Percentiles rank a stretch among this genome's conserved stretches.
Evolutionary conservation across 805 yeast species (phyloP).

Genomic region (Yamadazyma olivae): DNA sequence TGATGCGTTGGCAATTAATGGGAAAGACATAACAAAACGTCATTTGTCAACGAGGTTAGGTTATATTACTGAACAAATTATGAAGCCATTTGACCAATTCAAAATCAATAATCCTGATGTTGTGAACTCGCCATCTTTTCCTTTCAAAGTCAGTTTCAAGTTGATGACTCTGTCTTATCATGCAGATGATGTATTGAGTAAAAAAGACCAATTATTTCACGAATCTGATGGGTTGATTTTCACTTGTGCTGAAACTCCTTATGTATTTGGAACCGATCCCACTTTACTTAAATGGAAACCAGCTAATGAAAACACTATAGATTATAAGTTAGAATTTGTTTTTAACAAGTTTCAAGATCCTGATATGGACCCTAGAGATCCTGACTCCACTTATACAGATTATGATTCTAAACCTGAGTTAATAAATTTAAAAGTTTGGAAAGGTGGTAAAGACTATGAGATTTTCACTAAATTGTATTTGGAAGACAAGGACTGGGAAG

Average conservation of each 20-base stretch:
- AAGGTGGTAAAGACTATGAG: conserved; percentile 61
- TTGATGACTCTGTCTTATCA: conserved; percentile 83
- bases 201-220: conserved; percentile 72
- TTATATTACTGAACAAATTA: conserved; percentile 76
- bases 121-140: conserved; percentile 60
- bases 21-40: conserved; percentile 63
- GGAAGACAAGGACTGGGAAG: conserved; percentile 76
- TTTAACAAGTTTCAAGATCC: conserved; percentile 61
- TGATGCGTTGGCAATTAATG: conserved; percentile 86
- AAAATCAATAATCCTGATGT: conserved; percentile 70
- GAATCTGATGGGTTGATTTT: conserved; percentile 92
- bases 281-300: conserved; percentile 95
- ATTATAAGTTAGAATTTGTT: conserved; percentile 67
- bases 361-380: conserved; percentile 63
- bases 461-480: conserved; percentile 65
- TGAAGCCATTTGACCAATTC: conserved; percentile 74
- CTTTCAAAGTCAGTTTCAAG: conserved; percentile 83
- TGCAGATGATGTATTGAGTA: conserved; percentile 69
- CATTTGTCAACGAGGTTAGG: conserved; percentile 81
- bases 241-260: conserved; percentile 87
- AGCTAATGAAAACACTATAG: conserved; percentile 90
- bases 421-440: conserved; percentile 72
- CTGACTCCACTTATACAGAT: conserved; percentile 69
- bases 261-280: conserved; percentile 83
- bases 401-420: conserved; percentile 74